These are phyloP conservation scores for Chrysanthemum seticuspe DNA, from an alignment of 129 eudicot genomes.

Conservation along the genomic window DNA sequence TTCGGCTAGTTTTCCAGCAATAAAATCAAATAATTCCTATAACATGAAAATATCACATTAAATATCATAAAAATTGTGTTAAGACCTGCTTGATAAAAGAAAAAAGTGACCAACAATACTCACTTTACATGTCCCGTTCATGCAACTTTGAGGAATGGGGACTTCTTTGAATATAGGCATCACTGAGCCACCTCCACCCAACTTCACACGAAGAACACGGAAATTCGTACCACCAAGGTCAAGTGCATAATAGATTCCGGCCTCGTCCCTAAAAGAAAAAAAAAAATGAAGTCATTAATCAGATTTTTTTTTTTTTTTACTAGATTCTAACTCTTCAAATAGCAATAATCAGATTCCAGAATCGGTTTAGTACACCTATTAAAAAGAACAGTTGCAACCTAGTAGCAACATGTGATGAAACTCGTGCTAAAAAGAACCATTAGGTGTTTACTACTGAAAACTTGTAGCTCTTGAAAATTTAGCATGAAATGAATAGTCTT, in stretches of 20 bases:
- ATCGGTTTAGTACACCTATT: background rate
- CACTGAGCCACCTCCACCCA: slow-evolving; percentile 63
- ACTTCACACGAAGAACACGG: slow-evolving; percentile 80
- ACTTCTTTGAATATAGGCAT: slow-evolving; percentile 67
- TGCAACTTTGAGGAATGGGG: slow-evolving; percentile 80
- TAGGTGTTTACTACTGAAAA: no score
- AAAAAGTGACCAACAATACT: slow-evolving; percentile 27
- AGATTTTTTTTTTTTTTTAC: no score
- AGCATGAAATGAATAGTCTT: no score
- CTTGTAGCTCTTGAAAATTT: no score
- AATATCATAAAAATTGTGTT: background rate
- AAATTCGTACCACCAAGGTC: slow-evolving; percentile 99
- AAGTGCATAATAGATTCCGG: slow-evolving; percentile 89
- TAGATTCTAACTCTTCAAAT: no score
- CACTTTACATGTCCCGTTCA: slow-evolving; percentile 81
- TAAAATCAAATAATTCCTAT: slow-evolving; percentile 79
- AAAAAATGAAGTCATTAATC: no score
- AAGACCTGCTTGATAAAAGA: background rate
- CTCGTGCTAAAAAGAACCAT: no score
- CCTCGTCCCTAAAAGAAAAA: slow-evolving; percentile 51
- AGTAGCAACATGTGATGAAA: no score
- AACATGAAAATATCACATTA: slow-evolving; percentile 7
- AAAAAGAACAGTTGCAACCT: background rate
- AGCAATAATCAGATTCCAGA: background rate
- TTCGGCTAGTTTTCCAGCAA: slow-evolving; percentile 82